Percentiles rank a stretch among this genome's conserved stretches.
These are phyloP conservation scores for Immersiella caudata DNA, from an alignment of 495 filamentous ascomycete genomes.

Conservation along the genomic window DNA sequence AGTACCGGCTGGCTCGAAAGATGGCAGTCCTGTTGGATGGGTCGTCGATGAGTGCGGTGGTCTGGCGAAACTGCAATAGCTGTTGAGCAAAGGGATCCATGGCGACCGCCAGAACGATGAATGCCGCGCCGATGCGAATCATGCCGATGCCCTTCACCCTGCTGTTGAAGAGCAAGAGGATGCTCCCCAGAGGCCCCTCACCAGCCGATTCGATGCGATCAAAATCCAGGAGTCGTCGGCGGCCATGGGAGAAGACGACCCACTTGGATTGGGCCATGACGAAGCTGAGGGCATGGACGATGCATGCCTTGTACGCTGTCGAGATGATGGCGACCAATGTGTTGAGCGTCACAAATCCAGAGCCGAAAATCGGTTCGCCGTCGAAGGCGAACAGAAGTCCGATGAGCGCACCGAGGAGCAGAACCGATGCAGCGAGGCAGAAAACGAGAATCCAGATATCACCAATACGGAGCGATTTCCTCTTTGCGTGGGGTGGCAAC, in stretches of 20 bases:
- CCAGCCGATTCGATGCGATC: slow-evolving; percentile 12
- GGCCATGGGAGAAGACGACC: not conserved
- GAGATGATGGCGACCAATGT: slow-evolving; percentile 10
- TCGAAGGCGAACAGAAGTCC: slow-evolving; percentile 6
- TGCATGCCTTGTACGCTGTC: not conserved
- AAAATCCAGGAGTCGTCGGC: slow-evolving; percentile 11
- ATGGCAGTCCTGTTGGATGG: not conserved
- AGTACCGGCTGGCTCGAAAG: not conserved
- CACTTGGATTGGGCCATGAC: slow-evolving; percentile 9
- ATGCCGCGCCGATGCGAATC: slow-evolving; percentile 3
- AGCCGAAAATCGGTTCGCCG: slow-evolving; percentile 14
- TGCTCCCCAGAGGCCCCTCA: slow-evolving; percentile 3
- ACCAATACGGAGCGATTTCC: not conserved
- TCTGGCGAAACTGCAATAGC: not conserved
- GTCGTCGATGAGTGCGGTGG: not conserved
- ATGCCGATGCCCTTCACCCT: slow-evolving; percentile 11
- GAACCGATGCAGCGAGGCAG: not conserved
- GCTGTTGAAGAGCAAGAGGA: slow-evolving; percentile 2
- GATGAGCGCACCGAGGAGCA: not conserved
- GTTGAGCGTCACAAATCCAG: slow-evolving; percentile 6
- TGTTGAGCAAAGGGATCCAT: slow-evolving; percentile 14
- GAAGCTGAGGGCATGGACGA: slow-evolving; percentile 4
- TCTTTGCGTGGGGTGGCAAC: not conserved
- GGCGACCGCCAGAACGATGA: slow-evolving; percentile 6
- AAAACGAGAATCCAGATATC: not conserved